Evolutionary conservation across 2,329 filamentous ascomycete species (phyloP), one percentile per base, ranked within the genome.

Genomic region (Clarireedia homoeocarpa): DNA sequence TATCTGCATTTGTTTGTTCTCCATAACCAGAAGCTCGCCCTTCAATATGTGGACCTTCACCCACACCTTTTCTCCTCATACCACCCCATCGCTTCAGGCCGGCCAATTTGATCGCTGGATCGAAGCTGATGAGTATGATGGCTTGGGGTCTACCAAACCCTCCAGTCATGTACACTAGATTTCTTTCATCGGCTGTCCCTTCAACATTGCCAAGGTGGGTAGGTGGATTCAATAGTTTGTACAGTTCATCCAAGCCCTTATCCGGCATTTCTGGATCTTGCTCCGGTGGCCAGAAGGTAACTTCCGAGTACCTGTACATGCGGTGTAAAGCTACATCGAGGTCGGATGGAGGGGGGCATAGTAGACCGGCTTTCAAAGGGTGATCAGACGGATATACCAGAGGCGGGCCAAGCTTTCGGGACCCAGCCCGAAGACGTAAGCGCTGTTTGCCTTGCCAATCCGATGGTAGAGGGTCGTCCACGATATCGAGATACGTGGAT

Each of bases 401-500:
- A n/a, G 65, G 59, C 9, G 72, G 67, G 24, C 69, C 69, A 6
- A 69, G 61, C 15, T 67, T 70, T 42, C 79, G 71, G 30, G 75
- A 72, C 3, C 76, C 76, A 9, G 79, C 70, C 26, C 78, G 74
- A 4, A 87, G 69, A 4, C 77, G 74, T 12, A 82, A 69, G 17
- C 72, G 59, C 51, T 70, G 70, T 4, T 66, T 64, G 2, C 63
- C 59, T 46, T 68, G 68, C 14, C 67, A 64, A 20, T 67, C 62
- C 34, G 67, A 72, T 55, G 70, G 72, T 2, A 67, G 49, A 3
- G 75, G 69, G 58, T 80, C 76, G 59, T 83, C 74, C 5, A 85
- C 77, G 0, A 87, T 66, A 61, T 87, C 84, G 5, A 86, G 53
- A 62, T 82, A 86, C 0, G 82, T 74, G 23, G 73, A 73, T 59